A percentile compares a stretch with the other conserved stretches of the same genome.
These are phyloP conservation scores for Amanita rimosa DNA, from an alignment of 768 basidiomycete species.

Conservation along the genomic window DNA sequence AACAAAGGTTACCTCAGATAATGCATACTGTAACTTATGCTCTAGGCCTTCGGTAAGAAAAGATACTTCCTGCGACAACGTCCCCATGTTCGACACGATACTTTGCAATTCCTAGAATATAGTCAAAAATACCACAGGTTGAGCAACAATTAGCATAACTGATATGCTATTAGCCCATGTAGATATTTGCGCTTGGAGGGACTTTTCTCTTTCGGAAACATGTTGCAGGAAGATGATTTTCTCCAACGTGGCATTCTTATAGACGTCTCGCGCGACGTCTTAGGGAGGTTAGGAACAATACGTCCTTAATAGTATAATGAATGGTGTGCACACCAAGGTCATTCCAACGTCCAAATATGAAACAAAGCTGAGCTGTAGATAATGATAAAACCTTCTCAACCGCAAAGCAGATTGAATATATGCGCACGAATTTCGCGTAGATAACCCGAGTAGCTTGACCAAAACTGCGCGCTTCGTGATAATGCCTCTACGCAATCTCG, in stretches of 20 bases:
- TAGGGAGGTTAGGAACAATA: constrained; percentile 5
- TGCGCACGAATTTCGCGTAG: constrained; percentile 66
- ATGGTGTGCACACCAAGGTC: constrained; percentile 64
- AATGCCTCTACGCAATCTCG: constrained; percentile 35
- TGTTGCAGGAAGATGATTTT: constrained; percentile 38
- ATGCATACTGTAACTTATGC: constrained; percentile 5
- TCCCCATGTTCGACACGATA: constrained; percentile 9
- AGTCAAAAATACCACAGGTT: constrained; percentile 6
- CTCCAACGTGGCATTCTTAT: constrained; percentile 53
- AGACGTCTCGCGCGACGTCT: constrained; percentile 59
- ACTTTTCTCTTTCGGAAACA: constrained; percentile 33
- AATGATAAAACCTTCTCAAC: constrained; percentile 9
- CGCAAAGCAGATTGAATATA: neutral
- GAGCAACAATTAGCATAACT: constrained; percentile 10
- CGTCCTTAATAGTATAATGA: neutral
- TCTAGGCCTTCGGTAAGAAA: constrained; percentile 9
- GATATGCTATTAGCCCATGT: constrained; percentile 18
- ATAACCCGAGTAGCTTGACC: constrained; percentile 82
- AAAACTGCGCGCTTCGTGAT: constrained; percentile 69
- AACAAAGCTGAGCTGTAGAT: constrained; percentile 58
- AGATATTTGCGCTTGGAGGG: constrained; percentile 15
- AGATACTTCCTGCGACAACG: constrained; percentile 3
- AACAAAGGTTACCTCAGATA: constrained; percentile 5
- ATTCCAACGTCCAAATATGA: constrained; percentile 61
- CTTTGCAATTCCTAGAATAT: constrained; percentile 18